Percentiles rank a stretch among this genome's conserved stretches.
These are phyloP conservation scores for Thalassiosira mediterranea DNA, from an alignment of 352 stramenopile species.

Conservation along the genomic window DNA sequence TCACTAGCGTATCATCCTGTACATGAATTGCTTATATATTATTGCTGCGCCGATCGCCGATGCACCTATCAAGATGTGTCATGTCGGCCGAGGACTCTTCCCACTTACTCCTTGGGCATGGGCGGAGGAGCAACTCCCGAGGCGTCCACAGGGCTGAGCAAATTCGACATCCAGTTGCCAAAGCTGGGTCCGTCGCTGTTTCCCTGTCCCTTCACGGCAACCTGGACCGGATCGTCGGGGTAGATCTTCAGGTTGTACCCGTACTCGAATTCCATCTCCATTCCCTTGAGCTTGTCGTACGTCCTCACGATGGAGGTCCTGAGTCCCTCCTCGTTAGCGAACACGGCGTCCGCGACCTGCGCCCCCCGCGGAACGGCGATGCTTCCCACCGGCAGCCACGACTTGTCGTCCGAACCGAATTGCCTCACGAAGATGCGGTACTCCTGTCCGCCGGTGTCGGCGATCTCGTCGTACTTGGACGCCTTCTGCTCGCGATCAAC, in stretches of 20 bases:
- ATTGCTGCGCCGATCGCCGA: too few relatives aligned
- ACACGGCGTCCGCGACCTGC: conserved; percentile 79
- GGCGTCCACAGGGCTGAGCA: conserved; percentile 73
- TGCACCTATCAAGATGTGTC: too few relatives aligned
- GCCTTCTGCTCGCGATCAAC: conserved; percentile 64
- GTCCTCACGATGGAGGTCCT: conserved; percentile 65
- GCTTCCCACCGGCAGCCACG: conserved; percentile 73
- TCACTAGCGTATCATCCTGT: too few relatives aligned
- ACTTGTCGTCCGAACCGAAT: conserved; percentile 76
- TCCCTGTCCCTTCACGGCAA: conserved; percentile 56
- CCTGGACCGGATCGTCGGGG: conserved; percentile 80
- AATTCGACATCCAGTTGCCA: conserved; percentile 81
- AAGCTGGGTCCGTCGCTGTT: conserved; percentile 56
- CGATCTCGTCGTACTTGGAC: conserved; percentile 81
- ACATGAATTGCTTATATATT: too few relatives aligned
- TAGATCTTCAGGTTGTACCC: conserved; percentile 85
- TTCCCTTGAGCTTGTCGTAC: conserved; percentile 70
- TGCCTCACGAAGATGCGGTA: conserved; percentile 81
- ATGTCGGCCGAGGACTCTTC: too few relatives aligned
- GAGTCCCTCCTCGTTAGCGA: conserved; percentile 72
- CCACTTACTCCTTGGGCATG: conserved; percentile 17
- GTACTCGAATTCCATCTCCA: conserved; percentile 81
- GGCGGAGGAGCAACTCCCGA: conserved; percentile 34
- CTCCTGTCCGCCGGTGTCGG: conserved; percentile 73
- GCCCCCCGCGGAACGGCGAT: conserved; percentile 73